A percentile compares a stretch with the other conserved stretches of the same genome.
Evolutionary conservation across 192 early-diverging fungal genomes (phyloP).

Genomic region (Paraglomus brasilianum): DNA sequence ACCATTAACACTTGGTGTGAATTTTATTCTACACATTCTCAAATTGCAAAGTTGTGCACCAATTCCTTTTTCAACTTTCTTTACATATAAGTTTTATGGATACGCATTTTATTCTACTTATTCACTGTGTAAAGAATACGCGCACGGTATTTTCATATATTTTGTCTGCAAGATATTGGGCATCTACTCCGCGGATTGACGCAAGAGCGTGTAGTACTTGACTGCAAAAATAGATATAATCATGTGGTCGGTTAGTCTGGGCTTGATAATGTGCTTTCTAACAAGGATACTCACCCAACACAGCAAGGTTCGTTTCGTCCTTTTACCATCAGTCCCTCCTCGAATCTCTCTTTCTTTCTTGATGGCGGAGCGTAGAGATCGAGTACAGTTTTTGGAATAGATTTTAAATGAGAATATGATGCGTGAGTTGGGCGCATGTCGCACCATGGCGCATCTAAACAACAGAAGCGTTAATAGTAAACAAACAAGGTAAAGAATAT

Average conservation of each 20-base stretch:
- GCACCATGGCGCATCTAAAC: slow-evolving; percentile 84
- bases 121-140: slow-evolving; percentile 60
- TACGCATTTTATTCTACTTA: not conserved
- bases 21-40: no score
- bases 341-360: slow-evolving; percentile 80
- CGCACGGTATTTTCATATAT: slow-evolving; percentile 64
- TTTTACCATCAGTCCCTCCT: slow-evolving; percentile 69
- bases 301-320: slow-evolving; percentile 83
- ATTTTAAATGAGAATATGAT: slow-evolving; percentile 57
- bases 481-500: not conserved
- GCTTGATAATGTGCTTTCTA: not conserved
- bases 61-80: no score
- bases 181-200: slow-evolving; percentile 51
- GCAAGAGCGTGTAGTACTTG: slow-evolving; percentile 72
- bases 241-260: not conserved
- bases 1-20: no score
- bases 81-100: no score
- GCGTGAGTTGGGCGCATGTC: slow-evolving; percentile 88
- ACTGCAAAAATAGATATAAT: slow-evolving; percentile 35
- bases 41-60: no score
- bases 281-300: slow-evolving; percentile 50
- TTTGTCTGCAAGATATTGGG: slow-evolving; percentile 53
- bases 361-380: slow-evolving; percentile 42
- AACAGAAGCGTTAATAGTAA: slow-evolving; percentile 3
- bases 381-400: slow-evolving; percentile 33